Base-by-base conservation (phyloP, 345 rosid genomes). In the Barbarea vulgaris region DNA sequence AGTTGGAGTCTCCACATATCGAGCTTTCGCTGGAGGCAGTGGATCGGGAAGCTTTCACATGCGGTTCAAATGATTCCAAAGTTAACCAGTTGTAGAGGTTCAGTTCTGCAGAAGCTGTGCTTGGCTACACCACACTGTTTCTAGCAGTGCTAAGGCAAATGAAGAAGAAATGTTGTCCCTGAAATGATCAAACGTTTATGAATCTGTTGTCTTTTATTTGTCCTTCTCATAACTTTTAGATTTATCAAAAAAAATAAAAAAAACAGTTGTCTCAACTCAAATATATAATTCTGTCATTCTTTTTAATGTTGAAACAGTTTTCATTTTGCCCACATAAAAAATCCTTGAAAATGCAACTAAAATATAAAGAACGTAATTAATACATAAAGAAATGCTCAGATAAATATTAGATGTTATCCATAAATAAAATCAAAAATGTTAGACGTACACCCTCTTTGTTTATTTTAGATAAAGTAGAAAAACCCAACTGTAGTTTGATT, bases 1-100 rank as follows among this genome's bases (percentile, higher is more conserved):
- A 90, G 85, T 22, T 89, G 62, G 96, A 89, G 82, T 84, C 89
- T 47, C 87, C 87, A 12, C 77, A 78, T 39, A 46, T 81, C 0
- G 77, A 83, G 75, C 88, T 89, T 34, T 60, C 57, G 33, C 59
- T 89, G 34, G 81, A 87, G 19, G 78, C 88, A 0, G 88, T 87
- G 6, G 82, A 85, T 71, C 70, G 55, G 31, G 77, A 86, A 75
- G 87, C 86, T 58, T 93, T 90, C 81, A 70, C 81, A 3, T 93
- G 96, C 57, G 80, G 91, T 69, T 71, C 84, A 27, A 81, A 83
- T 39, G 77, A 41, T 63, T 72, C 50, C 25, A 84, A 66, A 4
- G 56, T 77, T 39, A 82, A 83, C 72, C 85, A 78, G 73, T 84
- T 80, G 41, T 44, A 61, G 47, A 22, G 15, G 6, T 42, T 66